Base-by-base conservation (phyloP, 2,329 filamentous ascomycete species). In the Drechslerella dactyloides region DNA sequence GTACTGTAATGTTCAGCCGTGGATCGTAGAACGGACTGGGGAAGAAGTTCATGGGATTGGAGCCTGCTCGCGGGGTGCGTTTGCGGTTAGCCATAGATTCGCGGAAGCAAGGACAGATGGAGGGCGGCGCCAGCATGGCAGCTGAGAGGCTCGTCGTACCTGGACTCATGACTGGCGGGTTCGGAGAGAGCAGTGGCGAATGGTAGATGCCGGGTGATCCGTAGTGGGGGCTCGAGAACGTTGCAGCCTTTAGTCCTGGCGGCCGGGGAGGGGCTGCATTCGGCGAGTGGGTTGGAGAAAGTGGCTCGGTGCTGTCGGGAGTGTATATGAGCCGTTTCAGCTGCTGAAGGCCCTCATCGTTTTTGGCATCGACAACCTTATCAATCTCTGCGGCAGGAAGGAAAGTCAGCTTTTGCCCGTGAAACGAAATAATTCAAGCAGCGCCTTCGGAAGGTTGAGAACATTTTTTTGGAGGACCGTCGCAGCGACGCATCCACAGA, bases 1-100 rank as follows among this genome's bases (percentile, higher is more conserved):
- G 46, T 2, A 3, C 15, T 8, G 62, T 68, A 4, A 97, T 80
- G 27, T 86, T 84, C 61, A 86, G 82, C 51, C 87, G 78, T 33
- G 93, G 83, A 10, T 85, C 85, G 77, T 93, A 97, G 79, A 97
- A 99, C 0, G 94, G 93, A 77, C 91, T 96, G 2, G 86, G 79
- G 77, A 90, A 93, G 81, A 90, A 90, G 54, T 80, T 80, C 53
- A 85, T 79, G 52, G 79, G 80, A 62, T 79, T 82, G 82, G 74
- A 62, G 27, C 61, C 57, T 65, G 56, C 27, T 52, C 54, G 13
- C 17, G 35, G 35, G 13, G 52, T 46, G 13, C 50, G 42, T 48
- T 52, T 58, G 52, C 46, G 42, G 58, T 66, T 66, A 73, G 62
- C 56, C 61, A 68, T 66, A 0, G 60, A 62, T 68, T 62, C 69